A percentile compares a stretch with the other conserved stretches of the same genome.
phyloP scores from a whole-genome alignment of 371 early-diverging fungal species.

The Phascolomyces articulosus region DNA sequence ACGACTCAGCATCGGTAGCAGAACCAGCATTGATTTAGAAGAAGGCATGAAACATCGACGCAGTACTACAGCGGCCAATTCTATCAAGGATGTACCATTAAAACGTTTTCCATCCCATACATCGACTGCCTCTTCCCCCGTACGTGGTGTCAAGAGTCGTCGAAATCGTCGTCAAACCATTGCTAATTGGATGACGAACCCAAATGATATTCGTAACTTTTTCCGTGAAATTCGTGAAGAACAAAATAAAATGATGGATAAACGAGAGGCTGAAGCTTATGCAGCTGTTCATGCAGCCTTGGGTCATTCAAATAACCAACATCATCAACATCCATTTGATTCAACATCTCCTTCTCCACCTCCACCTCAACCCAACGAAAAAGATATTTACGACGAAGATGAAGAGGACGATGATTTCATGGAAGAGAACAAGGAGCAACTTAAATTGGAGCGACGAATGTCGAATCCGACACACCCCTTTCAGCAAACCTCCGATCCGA shows the following conservation, averaged over 20 bases:
- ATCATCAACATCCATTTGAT: background rate
- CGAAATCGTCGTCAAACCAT: slow-evolving; percentile 10
- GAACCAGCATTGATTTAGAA: slow-evolving; percentile 21
- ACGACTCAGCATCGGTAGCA: background rate
- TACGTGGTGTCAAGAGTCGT: slow-evolving; percentile 4
- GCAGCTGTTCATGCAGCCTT: background rate
- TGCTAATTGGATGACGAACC: slow-evolving; percentile 4
- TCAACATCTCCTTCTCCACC: background rate
- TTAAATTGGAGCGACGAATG: background rate
- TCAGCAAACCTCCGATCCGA: slow-evolving; percentile 1
- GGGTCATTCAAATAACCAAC: background rate
- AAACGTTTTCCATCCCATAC: slow-evolving; percentile 26
- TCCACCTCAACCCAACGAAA: background rate
- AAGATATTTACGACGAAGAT: background rate
- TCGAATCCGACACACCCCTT: slow-evolving; percentile 14
- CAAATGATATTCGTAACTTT: slow-evolving; percentile 8
- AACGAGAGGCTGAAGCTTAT: slow-evolving; percentile 7
- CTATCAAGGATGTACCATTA: background rate
- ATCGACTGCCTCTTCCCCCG: slow-evolving; percentile 26
- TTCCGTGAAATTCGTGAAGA: slow-evolving; percentile 16
- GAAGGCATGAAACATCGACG: slow-evolving; percentile 9
- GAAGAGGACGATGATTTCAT: background rate
- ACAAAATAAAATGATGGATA: slow-evolving; percentile 11
- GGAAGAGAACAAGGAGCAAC: background rate
- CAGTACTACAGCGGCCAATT: background rate